phyloP scores from a whole-genome alignment of 2,329 filamentous ascomycete genomes.

The Pseudohalonectria lignicola region DNA sequence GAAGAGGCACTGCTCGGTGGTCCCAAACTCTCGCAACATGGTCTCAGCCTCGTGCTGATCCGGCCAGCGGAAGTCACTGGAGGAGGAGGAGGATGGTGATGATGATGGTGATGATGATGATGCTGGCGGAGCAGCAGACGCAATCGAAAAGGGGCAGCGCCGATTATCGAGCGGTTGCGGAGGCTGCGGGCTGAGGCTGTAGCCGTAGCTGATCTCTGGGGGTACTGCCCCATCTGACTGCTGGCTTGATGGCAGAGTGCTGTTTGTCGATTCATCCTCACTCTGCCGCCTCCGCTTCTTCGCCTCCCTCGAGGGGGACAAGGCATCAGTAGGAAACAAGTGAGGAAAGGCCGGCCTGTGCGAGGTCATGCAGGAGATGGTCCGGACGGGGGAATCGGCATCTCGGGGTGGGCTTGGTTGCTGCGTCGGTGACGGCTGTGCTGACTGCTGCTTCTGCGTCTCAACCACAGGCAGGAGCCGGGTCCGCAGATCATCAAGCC shows the following conservation, averaged over 20 bases:
- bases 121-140: neutral
- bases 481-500: constrained; percentile 35
- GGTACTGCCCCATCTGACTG: no score
- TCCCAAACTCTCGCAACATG: constrained; percentile 25
- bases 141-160: no score
- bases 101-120: neutral
- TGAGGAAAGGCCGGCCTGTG: neutral
- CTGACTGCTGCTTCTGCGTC: constrained; percentile 1
- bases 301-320: neutral
- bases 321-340: neutral
- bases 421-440: neutral
- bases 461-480: constrained; percentile 22
- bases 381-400: neutral
- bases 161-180: no score
- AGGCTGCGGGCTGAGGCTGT: no score
- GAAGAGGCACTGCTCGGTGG: constrained; percentile 22
- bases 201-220: no score
- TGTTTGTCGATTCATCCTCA: constrained; percentile 6
- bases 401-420: neutral
- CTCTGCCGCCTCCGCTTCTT: neutral
- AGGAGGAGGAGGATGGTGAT: neutral
- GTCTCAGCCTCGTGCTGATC: constrained; percentile 23
- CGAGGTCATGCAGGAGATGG: neutral
- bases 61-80: constrained; percentile 25
- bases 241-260: neutral